Evolutionary conservation across 768 basidiomycete genomes (phyloP).

Genomic region (Kwoniella bestiolae): DNA sequence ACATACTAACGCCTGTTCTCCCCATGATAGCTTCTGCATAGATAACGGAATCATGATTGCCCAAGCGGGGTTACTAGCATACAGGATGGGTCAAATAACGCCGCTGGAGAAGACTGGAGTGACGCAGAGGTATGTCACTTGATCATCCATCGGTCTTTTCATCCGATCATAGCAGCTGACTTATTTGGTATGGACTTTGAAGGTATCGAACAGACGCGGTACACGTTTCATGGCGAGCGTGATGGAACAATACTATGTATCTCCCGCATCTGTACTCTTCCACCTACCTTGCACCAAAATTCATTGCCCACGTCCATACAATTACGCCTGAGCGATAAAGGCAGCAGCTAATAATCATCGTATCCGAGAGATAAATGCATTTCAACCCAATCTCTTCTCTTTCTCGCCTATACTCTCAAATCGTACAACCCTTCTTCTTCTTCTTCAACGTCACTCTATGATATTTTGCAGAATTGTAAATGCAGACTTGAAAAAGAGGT

Average conservation of each 20-base stretch:
- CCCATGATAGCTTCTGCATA: conserved; percentile 88
- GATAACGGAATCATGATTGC: conserved; percentile 99
- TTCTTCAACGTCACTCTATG: not conserved
- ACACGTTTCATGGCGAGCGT: conserved; percentile 83
- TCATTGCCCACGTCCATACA: no score
- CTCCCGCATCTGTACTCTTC: no score
- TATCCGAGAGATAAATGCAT: not conserved
- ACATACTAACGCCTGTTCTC: no score
- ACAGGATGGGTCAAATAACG: conserved; percentile 85
- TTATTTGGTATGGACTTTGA: no score
- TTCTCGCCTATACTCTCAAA: not conserved
- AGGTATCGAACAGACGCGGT: conserved; percentile 97
- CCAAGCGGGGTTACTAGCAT: conserved; percentile 89
- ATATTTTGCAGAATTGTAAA: not conserved
- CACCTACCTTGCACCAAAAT: not conserved
- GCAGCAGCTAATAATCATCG: not conserved
- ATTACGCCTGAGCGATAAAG: no score
- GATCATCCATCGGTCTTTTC: not conserved
- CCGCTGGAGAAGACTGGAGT: conserved; percentile 78
- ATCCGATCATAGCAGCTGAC: no score
- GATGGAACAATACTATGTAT: no score
- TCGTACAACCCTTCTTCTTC: not conserved
- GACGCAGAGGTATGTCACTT: conserved; percentile 77
- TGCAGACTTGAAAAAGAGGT: not conserved
- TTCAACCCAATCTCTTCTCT: not conserved